Evolutionary conservation across 1,284 basidiomycete species (phyloP), one percentile per base, ranked within the genome.

Genomic region (Leccinum solheimii): DNA sequence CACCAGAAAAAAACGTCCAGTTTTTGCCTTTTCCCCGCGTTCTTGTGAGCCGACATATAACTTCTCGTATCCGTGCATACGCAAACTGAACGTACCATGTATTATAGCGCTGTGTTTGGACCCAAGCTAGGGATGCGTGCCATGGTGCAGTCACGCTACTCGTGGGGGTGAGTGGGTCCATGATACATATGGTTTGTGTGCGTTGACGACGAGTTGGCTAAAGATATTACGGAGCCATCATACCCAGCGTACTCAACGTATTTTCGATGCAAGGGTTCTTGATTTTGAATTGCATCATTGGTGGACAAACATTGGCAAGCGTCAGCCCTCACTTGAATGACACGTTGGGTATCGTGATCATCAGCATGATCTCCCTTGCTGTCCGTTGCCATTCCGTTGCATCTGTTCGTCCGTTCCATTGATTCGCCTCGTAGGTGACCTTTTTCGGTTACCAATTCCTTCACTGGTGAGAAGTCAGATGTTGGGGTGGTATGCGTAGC

Each of bases 321-420:
- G 84, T 86, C 8, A 87, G 83, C 49, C 71, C 74, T 19, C 77
- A 78, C 58, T 67, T 86, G 16, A 67, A 80, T 60, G 81, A 80
- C 52, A 81, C 83, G 0, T 59, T 91, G 6, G 93, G 93, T 1
- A 94, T 95, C 63, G 87, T 92, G 16, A 87, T 95, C 60, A 89
- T 94, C 30, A 80, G 84, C 2, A 62, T 90, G 27, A 81, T 92
- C 34, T 85, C 88, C 1, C 78, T 94, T 26, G 77, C 81, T 34
- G 83, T 91, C 45, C 70, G 80, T 67, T 30, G 10, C 23, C 19
- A 23, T 62, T 53, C 23, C 6, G 7, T 50, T 32, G 10, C 16
- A 34, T 54, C 19, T 21, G 16, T 56, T 27, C 30, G 1, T 30
- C 13, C 23, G 16, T 19, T 19, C 5, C 34, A 7, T 62, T 73